Percentiles rank a stretch among this genome's conserved stretches.
Evolutionary conservation across 2,329 filamentous ascomycete genomes (phyloP).

Genomic region (Penicillium thymicola): DNA sequence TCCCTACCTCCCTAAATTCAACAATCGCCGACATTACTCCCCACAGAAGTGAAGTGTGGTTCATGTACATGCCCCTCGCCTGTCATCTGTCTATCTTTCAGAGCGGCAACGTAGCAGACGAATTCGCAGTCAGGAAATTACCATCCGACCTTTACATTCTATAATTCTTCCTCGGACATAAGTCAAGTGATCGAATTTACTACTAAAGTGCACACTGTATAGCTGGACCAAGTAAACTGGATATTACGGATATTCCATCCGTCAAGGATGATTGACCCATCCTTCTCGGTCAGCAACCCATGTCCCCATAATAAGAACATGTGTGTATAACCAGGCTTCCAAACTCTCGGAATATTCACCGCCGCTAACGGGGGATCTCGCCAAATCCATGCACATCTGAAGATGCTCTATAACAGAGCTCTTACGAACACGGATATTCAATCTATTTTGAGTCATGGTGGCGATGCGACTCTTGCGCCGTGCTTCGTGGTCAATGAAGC

Average conservation of each 20-base stretch:
- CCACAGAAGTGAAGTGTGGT: too few relatives aligned
- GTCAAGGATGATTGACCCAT: not conserved
- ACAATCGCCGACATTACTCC: too few relatives aligned
- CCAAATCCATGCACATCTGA: not conserved
- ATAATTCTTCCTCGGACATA: too few relatives aligned
- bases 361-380: not conserved
- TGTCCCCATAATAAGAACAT: not conserved
- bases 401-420: not conserved
- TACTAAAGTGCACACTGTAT: too few relatives aligned
- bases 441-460: not conserved
- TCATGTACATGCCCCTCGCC: too few relatives aligned
- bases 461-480: not conserved
- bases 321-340: not conserved
- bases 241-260: not conserved
- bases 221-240: not conserved
- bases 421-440: not conserved
- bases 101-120: too few relatives aligned
- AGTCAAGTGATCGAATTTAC: too few relatives aligned
- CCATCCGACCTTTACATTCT: too few relatives aligned
- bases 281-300: not conserved
- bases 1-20: too few relatives aligned
- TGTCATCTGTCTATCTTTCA: too few relatives aligned
- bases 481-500: not conserved
- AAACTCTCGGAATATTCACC: not conserved
- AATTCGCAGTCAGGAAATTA: too few relatives aligned